Conservation (phyloP, 2,329 filamentous ascomycete species). For the Aspergillus sp. region DNA sequence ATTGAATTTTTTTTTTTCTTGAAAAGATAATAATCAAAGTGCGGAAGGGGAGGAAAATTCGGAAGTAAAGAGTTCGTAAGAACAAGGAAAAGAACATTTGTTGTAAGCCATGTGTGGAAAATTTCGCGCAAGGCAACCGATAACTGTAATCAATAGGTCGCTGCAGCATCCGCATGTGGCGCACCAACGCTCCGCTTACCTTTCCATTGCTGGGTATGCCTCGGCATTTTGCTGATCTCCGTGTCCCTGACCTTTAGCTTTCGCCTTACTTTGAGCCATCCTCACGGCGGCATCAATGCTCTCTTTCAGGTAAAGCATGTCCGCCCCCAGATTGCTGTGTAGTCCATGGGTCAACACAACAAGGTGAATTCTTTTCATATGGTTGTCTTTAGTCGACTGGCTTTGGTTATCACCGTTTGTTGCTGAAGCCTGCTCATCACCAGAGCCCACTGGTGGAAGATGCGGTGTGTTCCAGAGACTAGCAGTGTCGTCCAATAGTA, state of each 20-base stretch:
- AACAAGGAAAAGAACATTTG: no score
- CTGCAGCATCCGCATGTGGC: background rate
- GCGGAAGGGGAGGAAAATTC: background rate
- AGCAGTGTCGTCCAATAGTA: slow-evolving; percentile 84
- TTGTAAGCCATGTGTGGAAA: no score
- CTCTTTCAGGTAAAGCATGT: slow-evolving; percentile 97
- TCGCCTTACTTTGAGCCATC: slow-evolving; percentile 63
- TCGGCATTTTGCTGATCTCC: background rate
- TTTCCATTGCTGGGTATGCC: background rate
- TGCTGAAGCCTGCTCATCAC: slow-evolving; percentile 31
- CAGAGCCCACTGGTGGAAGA: slow-evolving; percentile 63
- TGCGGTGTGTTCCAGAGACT: slow-evolving; percentile 90
- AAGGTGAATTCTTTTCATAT: slow-evolving; percentile 68
- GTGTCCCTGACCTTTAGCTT: slow-evolving; percentile 34
- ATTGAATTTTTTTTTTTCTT: background rate
- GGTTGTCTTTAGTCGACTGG: slow-evolving; percentile 23
- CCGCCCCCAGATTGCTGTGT: slow-evolving; percentile 91
- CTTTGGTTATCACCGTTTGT: slow-evolving; percentile 17
- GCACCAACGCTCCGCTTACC: slow-evolving; percentile 11
- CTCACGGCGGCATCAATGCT: slow-evolving; percentile 84
- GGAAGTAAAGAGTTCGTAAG: no score
- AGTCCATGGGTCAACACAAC: slow-evolving; percentile 92
- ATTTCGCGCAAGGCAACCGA: no score
- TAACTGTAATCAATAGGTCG: no score
- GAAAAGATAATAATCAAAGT: background rate